Evolutionary conservation across 495 filamentous ascomycete species (phyloP).

Genomic region (Sporormia fimetaria): DNA sequence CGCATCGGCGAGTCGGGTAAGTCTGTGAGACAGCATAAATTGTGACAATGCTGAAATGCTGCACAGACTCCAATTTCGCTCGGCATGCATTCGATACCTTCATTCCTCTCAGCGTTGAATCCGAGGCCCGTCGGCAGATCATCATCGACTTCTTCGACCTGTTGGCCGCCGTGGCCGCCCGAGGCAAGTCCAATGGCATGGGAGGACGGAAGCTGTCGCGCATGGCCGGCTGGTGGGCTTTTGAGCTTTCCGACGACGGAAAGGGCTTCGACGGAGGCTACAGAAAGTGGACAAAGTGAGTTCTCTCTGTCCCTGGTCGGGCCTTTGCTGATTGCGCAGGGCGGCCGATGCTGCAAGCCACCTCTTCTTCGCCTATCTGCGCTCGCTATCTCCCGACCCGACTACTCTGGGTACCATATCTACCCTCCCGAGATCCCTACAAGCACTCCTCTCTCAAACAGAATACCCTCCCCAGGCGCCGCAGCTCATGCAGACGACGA

Average conservation of each 20-base stretch:
- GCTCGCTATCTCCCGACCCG: constrained; percentile 71
- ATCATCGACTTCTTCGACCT: constrained; percentile 97
- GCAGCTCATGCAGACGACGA: constrained; percentile 62
- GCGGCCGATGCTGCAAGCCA: constrained; percentile 94
- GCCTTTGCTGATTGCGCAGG: constrained; percentile 36
- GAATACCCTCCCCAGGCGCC: constrained; percentile 86
- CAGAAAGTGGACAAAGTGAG: constrained; percentile 63
- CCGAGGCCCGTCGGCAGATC: constrained; percentile 71
- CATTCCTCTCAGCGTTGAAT: constrained; percentile 88
- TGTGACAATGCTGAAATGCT: constrained; percentile 6
- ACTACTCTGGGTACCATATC: constrained; percentile 64
- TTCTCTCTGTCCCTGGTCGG: neutral
- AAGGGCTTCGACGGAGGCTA: constrained; percentile 97
- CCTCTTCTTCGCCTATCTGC: constrained; percentile 93
- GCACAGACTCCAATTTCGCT: constrained; percentile 77
- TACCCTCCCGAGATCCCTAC: constrained; percentile 75
- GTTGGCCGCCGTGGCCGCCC: constrained; percentile 65
- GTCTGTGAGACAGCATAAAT: constrained; percentile 1
- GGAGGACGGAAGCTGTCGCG: constrained; percentile 88
- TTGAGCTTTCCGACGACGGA: constrained; percentile 72
- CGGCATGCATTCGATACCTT: constrained; percentile 92
- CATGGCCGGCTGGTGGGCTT: constrained; percentile 98
- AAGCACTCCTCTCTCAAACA: constrained; percentile 79
- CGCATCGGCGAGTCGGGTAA: constrained; percentile 87
- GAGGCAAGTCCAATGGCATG: constrained; percentile 87